Evolutionary conservation across 1,284 basidiomycete species (phyloP).

Genomic region (Veloporphyrellus conicus): DNA sequence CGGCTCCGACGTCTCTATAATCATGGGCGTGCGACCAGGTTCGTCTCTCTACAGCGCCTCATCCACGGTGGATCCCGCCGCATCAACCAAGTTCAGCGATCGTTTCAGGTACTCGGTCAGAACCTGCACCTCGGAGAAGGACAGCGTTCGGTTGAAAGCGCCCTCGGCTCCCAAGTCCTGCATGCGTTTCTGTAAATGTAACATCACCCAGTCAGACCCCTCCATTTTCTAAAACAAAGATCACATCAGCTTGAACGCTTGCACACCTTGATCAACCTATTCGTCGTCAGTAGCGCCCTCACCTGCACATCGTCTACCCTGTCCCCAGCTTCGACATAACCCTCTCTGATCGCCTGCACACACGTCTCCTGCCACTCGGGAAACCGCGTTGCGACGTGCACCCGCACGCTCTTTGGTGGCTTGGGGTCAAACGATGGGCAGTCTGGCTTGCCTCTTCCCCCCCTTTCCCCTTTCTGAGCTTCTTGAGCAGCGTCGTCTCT

Average conservation of each 20-base stretch:
- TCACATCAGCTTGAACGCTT: slow-evolving; percentile 76
- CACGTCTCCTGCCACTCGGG: slow-evolving; percentile 91
- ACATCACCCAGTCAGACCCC: slow-evolving; percentile 22
- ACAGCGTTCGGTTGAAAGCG: slow-evolving; percentile 84
- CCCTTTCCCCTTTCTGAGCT: slow-evolving; percentile 63
- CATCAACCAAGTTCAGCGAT: slow-evolving; percentile 72
- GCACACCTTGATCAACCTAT: slow-evolving; percentile 89
- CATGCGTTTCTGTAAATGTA: slow-evolving; percentile 71
- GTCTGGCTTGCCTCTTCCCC: slow-evolving; percentile 37
- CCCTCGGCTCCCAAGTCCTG: slow-evolving; percentile 71
- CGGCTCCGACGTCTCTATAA: slow-evolving; percentile 85
- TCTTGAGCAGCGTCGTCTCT: slow-evolving; percentile 76
- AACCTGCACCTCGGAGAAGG: slow-evolving; percentile 84
- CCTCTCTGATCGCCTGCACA: slow-evolving; percentile 71
- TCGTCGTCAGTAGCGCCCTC: slow-evolving; percentile 62
- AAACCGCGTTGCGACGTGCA: slow-evolving; percentile 89
- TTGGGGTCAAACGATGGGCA: slow-evolving; percentile 69
- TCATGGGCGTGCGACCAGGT: slow-evolving; percentile 57
- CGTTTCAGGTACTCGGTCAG: slow-evolving; percentile 82
- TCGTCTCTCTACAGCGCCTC: slow-evolving; percentile 54
- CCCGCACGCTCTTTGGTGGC: slow-evolving; percentile 78
- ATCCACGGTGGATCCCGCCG: slow-evolving; percentile 32
- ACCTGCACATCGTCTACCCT: slow-evolving; percentile 84
- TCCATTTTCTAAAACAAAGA: slow-evolving; percentile 4
- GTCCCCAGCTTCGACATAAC: slow-evolving; percentile 58